Evolutionary conservation across 2,329 filamentous ascomycete genomes (phyloP), one percentile per base, ranked within the genome.

Genomic region (Boeremia lycopersici): DNA sequence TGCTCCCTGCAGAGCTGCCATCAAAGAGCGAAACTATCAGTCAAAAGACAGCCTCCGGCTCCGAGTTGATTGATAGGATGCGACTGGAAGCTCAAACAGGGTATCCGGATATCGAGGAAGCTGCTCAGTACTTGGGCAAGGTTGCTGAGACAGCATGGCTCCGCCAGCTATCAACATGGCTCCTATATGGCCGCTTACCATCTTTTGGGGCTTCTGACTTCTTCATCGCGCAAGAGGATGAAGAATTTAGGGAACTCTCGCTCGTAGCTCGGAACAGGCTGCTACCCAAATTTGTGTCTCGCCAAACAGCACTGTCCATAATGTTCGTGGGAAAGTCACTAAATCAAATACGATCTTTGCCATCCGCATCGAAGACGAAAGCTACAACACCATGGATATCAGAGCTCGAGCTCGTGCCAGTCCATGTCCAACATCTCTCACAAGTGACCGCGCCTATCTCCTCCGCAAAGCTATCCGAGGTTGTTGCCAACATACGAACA

Each of bases 121-220:
- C 90, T 34, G 89, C 91, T 0, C 77, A 86, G 59, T 85, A 88
- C 54, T 78, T 98, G 31, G 83, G 91, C n/a, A 84, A 80, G 12
- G 80, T 91, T 19, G 93, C 92, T 0, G 93, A 99, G 77, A 89
- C 85, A 28, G 89, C 93, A 8, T 99, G 95, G 95, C 79, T 98
- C 69, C 90, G 91, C 73, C 92, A 96, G 70, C 82, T 96, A 10
- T 90, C 91, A 4, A 89, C 90, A 25, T 99, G 93, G 93, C 82
- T 98, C 8, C 77, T 98, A 12, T 96, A 96, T 72, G 95, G 95
- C 5, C 86, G 89, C 45, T 77, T 96, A 53, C 93, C 93, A 0
- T 83, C 82, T 12, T 87, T 90, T 70, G 91, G 91, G 2, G 84
- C 82, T 5, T 82, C 84, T n/a, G 93, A 98, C 74, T 98, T 98